Evolutionary conservation across 2,329 filamentous ascomycete genomes (phyloP).

Genomic region (Neoarthrinium moseri): DNA sequence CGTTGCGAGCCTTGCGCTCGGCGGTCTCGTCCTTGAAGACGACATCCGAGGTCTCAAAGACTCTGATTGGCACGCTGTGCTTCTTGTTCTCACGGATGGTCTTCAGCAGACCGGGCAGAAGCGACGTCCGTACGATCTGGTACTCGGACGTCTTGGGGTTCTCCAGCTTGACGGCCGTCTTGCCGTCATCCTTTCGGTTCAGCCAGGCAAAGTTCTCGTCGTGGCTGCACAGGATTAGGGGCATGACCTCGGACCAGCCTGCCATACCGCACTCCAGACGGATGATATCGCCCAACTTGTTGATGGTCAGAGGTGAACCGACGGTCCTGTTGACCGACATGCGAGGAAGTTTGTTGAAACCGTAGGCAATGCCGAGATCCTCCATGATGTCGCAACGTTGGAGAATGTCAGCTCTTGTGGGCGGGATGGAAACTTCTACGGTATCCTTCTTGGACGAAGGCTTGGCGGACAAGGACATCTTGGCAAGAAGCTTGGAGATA

Average conservation of each 20-base stretch:
- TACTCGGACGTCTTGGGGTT: conserved; percentile 81
- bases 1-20: conserved; percentile 88
- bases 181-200: conserved; percentile 72
- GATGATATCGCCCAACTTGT: conserved; percentile 92
- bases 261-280: conserved; percentile 87
- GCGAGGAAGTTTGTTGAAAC: conserved; percentile 93
- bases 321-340: conserved; percentile 85
- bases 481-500: conserved; percentile 77
- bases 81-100: conserved; percentile 78
- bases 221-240: conserved; percentile 92
- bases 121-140: conserved; percentile 73
- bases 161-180: conserved; percentile 67
- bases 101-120: conserved; percentile 74
- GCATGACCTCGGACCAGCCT: conserved; percentile 95
- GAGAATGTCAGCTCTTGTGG: conserved; percentile 89
- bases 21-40: conserved; percentile 76
- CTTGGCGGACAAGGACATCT: conserved; percentile 84
- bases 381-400: conserved; percentile 99
- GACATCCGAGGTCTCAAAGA: conserved; percentile 78
- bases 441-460: conserved; percentile 71
- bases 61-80: conserved; percentile 71
- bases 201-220: conserved; percentile 98
- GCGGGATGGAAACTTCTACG: conserved; percentile 79
- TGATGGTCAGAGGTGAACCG: conserved; percentile 83
- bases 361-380: conserved; percentile 93